Percentiles rank a stretch among this genome's conserved stretches.
Evolutionary conservation across 352 stramenopile species (phyloP).

Genomic region (Elongisporangium senticosum): DNA sequence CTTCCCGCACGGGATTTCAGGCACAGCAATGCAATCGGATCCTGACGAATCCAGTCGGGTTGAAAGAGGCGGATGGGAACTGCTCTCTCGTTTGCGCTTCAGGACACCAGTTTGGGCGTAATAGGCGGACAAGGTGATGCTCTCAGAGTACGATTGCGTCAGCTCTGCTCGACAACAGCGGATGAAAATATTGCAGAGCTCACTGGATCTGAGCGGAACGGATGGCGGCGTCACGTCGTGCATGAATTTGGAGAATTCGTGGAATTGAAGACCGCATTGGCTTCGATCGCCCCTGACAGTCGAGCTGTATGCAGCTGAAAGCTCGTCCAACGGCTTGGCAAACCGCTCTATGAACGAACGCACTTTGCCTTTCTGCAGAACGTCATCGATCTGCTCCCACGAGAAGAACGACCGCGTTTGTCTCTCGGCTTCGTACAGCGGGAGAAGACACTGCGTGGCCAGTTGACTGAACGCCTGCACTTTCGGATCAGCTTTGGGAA

Average conservation of each 20-base stretch:
- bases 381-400: conserved; percentile 35
- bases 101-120: conserved; percentile 5
- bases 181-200: conserved; percentile 59
- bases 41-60: background rate
- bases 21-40: conserved; percentile 3
- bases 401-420: conserved; percentile 11
- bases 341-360: conserved; percentile 33
- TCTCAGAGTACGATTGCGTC: conserved; percentile 9
- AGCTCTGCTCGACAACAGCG: conserved; percentile 35
- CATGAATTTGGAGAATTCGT: conserved; percentile 47
- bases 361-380: conserved; percentile 22
- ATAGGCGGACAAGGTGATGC: conserved; percentile 10
- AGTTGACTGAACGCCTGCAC: conserved; percentile 36
- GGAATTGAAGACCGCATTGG: conserved; percentile 33
- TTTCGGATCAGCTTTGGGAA: conserved; percentile 23
- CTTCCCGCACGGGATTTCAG: conserved; percentile 12
- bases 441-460: conserved; percentile 26
- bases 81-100: background rate
- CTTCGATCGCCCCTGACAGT: conserved; percentile 24
- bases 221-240: conserved; percentile 41
- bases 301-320: conserved; percentile 40
- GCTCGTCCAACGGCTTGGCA: conserved; percentile 26
- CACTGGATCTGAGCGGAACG: conserved; percentile 26
- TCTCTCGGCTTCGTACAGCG: conserved; percentile 24
- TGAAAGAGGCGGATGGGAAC: background rate